These are phyloP conservation scores for Cruciata laevipes DNA, from an alignment of 257 asterid species.

Conservation along the genomic window DNA sequence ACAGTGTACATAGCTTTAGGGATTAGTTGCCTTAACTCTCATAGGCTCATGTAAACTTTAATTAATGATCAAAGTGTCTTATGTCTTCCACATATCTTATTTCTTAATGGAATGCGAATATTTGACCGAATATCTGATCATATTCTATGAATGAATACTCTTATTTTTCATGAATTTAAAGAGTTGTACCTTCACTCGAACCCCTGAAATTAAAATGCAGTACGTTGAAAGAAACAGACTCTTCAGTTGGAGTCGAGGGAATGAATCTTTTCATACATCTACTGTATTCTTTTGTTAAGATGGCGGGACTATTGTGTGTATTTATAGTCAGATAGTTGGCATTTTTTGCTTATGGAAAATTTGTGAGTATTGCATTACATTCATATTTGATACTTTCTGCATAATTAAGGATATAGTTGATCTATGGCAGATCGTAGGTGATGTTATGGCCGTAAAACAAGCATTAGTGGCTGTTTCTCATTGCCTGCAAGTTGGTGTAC, in stretches of 20 bases:
- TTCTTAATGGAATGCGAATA: background rate
- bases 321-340: background rate
- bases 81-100: too few species aligned
- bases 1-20: background rate
- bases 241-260: background rate
- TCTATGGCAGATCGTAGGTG: conserved; percentile 47
- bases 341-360: background rate
- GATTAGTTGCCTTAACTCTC: too few species aligned
- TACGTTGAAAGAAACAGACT: background rate
- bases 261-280: background rate
- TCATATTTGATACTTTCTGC: conserved; percentile 1
- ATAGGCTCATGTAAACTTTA: background rate
- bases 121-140: background rate
- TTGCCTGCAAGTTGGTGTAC: conserved; percentile 34
- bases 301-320: background rate
- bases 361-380: background rate
- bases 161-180: background rate
- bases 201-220: background rate
- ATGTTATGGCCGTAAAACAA: conserved; percentile 38
- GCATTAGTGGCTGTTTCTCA: conserved; percentile 44
- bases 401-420: conserved; percentile 13
- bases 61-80: background rate
- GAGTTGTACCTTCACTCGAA: background rate
- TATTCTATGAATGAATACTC: background rate
- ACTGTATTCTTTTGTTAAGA: background rate